These are phyloP conservation scores for Cercospora canescens DNA, from an alignment of 2,329 filamentous ascomycete genomes.

Conservation along the genomic window DNA sequence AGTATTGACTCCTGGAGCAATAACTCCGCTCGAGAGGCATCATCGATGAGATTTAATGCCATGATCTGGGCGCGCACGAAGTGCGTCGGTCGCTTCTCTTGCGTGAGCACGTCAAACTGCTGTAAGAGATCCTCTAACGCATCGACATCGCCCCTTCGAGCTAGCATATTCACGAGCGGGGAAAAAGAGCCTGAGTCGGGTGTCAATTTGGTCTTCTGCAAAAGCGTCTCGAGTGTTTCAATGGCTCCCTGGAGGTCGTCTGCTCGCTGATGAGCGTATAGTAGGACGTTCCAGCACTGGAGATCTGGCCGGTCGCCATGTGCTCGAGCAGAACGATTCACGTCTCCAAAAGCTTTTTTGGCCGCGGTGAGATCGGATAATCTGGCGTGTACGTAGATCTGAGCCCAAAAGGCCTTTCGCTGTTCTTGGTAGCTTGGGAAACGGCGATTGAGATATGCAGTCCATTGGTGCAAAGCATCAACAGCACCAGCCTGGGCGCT, in stretches of 20 bases:
- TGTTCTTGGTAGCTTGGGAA: constrained; percentile 26
- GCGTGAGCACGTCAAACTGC: constrained; percentile 56
- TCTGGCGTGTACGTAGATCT: constrained; percentile 71
- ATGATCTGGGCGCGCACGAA: constrained; percentile 68
- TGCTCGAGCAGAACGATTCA: constrained; percentile 43
- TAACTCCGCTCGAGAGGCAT: constrained; percentile 43
- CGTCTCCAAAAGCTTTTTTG: constrained; percentile 61
- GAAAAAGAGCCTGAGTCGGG: constrained; percentile 68
- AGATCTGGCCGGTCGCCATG: constrained; percentile 51
- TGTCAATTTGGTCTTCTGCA: constrained; percentile 43
- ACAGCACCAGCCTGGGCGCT: constrained; percentile 39
- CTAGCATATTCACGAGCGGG: constrained; percentile 72
- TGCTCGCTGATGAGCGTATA: constrained; percentile 68
- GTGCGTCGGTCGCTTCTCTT: constrained; percentile 53
- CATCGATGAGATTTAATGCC: constrained; percentile 55
- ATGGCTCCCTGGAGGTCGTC: constrained; percentile 68
- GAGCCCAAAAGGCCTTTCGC: constrained; percentile 41
- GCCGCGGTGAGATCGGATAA: constrained; percentile 64
- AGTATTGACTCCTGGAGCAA: constrained; percentile 58
- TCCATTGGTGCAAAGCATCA: constrained; percentile 36
- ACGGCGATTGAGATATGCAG: constrained; percentile 31
- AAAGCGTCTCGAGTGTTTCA: constrained; percentile 62
- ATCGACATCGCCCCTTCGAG: constrained; percentile 70
- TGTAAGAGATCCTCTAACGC: constrained; percentile 66
- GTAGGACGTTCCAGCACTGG: constrained; percentile 72